Conservation (phyloP, 176 grass and related monocot genomes). For the Panicum miliaceum region DNA sequence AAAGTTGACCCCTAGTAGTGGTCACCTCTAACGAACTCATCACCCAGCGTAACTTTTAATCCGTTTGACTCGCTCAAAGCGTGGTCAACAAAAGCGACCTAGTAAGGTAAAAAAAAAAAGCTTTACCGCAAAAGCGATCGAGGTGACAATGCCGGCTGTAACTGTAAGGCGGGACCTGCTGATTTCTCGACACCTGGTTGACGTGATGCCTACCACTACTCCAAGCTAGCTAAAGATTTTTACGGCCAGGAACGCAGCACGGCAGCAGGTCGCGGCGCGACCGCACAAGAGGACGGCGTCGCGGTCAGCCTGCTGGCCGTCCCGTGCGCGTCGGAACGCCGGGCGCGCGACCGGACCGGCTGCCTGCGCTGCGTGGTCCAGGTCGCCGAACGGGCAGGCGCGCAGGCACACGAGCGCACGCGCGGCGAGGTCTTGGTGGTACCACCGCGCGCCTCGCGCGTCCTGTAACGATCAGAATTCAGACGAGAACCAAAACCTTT, state of each 20-base stretch:
- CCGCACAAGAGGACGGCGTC: background rate
- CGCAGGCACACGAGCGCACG: constrained; percentile 17
- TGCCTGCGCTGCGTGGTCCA: constrained; percentile 8
- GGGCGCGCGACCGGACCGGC: background rate
- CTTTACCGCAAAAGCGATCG: background rate
- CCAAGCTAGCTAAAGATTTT: background rate
- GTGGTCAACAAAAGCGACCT: constrained; percentile 25
- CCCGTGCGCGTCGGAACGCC: background rate
- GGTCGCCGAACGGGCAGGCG: background rate
- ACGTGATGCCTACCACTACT: background rate
- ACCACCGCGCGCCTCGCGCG: background rate
- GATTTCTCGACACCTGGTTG: background rate
- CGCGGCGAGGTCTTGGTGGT: background rate
- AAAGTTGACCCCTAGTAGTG: background rate
- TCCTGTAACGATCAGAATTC: background rate
- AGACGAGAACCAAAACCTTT: background rate
- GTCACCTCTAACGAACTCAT: background rate
- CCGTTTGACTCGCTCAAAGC: constrained; percentile 5
- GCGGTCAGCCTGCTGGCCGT: background rate
- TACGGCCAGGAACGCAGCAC: background rate
- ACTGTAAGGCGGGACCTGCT: background rate
- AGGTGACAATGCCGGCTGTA: constrained; percentile 24
- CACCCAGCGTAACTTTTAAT: no score
- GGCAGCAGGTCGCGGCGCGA: background rate
- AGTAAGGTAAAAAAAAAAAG: background rate